Evolutionary conservation across 2,329 filamentous ascomycete genomes (phyloP).

Genomic region (Aureobasidium sp.): DNA sequence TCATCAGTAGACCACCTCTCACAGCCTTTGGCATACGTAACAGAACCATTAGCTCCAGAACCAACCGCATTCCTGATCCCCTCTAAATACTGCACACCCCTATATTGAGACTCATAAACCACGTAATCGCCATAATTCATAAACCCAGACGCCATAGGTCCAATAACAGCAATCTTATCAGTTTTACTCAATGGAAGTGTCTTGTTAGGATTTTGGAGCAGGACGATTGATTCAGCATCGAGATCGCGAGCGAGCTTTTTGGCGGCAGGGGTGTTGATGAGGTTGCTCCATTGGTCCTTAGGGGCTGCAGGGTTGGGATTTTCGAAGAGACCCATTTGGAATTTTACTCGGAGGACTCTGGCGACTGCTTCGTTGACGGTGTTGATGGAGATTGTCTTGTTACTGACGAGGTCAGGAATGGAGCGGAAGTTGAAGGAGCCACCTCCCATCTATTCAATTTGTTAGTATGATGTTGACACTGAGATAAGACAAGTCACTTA

Average conservation of each 20-base stretch:
- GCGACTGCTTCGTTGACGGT: constrained; percentile 73
- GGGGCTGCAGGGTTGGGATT: constrained; percentile 69
- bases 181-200: constrained; percentile 70
- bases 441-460: constrained; percentile 53
- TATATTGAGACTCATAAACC: constrained; percentile 68
- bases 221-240: constrained; percentile 74
- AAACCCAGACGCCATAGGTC: constrained; percentile 76
- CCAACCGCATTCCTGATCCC: constrained; percentile 68
- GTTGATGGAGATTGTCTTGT: constrained; percentile 65
- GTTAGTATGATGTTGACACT: background rate
- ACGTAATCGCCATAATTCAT: constrained; percentile 84
- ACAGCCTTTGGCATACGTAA: constrained; percentile 75
- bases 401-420: constrained; percentile 70
- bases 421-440: constrained; percentile 75
- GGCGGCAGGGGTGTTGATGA: constrained; percentile 68
- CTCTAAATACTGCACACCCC: constrained; percentile 74
- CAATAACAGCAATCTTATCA: constrained; percentile 75
- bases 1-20: constrained; percentile 78
- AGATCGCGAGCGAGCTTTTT: constrained; percentile 69
- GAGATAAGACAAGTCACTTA: background rate
- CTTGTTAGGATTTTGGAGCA: constrained; percentile 76
- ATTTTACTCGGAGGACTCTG: constrained; percentile 72
- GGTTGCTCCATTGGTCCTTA: constrained; percentile 58
- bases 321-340: constrained; percentile 76
- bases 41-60: constrained; percentile 52